Base-by-base conservation (phyloP, 352 stramenopile species). In the Globisporangium middletonii region DNA sequence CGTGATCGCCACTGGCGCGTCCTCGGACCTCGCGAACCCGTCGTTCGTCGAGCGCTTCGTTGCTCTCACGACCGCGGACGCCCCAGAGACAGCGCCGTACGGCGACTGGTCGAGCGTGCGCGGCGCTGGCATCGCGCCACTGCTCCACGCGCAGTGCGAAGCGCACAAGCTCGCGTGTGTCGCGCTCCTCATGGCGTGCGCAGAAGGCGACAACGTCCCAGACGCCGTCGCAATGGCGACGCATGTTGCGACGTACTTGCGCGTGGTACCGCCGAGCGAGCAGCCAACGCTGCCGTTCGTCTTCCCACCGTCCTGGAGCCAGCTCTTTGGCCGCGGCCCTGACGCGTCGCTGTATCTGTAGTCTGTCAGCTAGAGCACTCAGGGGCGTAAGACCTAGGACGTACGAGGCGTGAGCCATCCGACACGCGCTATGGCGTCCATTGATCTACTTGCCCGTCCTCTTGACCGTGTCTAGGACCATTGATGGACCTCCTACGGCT, bases 201-300 rank as follows among this genome's bases (percentile, higher is more conserved):
- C 83, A 0, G 83, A 94, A 62, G 83, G 83, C 11, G 79, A 94
- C 65, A 94, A 94, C 61, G 79, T 94, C 5, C 77, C 77, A 0
- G 81, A 94, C 23, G 83, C 83, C 7, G 65, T 71, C 19, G 68
- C 68, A 4, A 75, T 92, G 65, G 62, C 78, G 13, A 71, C 66
- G n/a, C 68, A 84, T 28, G 59, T 90, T 42, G 65, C 76, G 3
- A 61, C 62, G 4, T 87, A 77, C 47, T 55, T 90, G 48, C 61
- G 71, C 35, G 53, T 71, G 0, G 43, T 44, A 38, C 53, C 57
- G 26, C 47, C 33, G 15, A 35, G 54, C 30, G 28, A 48, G 13
- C 15, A 55, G 8, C 27, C 47, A 42, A 30, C 47, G 23, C 66
- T 79, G 55, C 70, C 65, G 51, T 73, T 88, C 54, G 69, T 67